Evolutionary conservation across 257 asterid species (phyloP).

Genomic region (Fraxinus quadrangulata): DNA sequence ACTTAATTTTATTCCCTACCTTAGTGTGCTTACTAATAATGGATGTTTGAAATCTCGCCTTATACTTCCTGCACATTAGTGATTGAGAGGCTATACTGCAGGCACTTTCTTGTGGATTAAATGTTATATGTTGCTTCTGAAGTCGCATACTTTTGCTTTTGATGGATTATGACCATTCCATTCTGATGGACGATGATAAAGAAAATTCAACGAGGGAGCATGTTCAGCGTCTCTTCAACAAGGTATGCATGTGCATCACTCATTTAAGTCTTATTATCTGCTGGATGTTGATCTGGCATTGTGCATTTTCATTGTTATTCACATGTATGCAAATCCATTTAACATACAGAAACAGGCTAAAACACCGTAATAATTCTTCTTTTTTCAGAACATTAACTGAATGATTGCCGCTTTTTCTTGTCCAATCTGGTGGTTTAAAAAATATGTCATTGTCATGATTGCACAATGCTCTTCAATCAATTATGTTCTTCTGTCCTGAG

Average conservation of each 20-base stretch:
- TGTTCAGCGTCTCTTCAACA: constrained; percentile 70
- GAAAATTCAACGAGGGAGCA: constrained; percentile 61
- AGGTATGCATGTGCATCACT: constrained; percentile 45
- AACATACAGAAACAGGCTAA: background rate
- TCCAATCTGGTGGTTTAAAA: constrained; percentile 12
- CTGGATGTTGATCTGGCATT: background rate
- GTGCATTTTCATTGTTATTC: background rate
- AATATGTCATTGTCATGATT: background rate
- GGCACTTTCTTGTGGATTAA: constrained; percentile 29
- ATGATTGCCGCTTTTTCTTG: constrained; percentile 3
- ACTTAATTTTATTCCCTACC: background rate
- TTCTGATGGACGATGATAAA: constrained; percentile 68
- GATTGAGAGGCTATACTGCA: constrained; percentile 15
- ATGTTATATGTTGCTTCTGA: constrained; percentile 23
- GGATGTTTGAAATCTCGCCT: background rate
- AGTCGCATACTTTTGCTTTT: constrained; percentile 30
- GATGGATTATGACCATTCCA: constrained; percentile 69
- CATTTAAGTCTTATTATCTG: background rate
- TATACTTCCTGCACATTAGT: background rate
- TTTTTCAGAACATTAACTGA: background rate
- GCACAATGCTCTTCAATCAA: background rate
- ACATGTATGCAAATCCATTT: background rate
- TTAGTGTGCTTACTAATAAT: background rate
- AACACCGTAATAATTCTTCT: background rate
- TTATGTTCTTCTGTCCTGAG: constrained; percentile 20